Evolutionary conservation across 305 asterid genomes (phyloP).

Genomic region (Petunia hybrid): DNA sequence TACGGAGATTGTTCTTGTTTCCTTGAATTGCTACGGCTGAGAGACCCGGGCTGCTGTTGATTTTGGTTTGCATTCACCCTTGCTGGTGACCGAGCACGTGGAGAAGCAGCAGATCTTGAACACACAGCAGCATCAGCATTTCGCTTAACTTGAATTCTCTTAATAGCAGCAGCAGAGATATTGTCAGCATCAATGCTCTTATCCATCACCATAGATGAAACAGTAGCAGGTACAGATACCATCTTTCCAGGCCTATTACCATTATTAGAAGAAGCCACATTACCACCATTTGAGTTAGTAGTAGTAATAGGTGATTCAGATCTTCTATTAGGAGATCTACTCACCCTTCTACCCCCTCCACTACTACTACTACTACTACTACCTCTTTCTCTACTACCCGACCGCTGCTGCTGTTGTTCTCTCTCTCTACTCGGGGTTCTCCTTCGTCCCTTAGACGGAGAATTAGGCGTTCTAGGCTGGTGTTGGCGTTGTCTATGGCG

Average conservation of each 20-base stretch:
- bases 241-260: no score
- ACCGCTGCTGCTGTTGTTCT: slow-evolving; percentile 55
- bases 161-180: slow-evolving; percentile 45
- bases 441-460: no score
- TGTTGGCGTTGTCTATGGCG: slow-evolving; percentile 62
- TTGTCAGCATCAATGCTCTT: slow-evolving; percentile 48
- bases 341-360: slow-evolving; percentile 63
- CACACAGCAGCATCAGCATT: slow-evolving; percentile 49
- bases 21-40: no score
- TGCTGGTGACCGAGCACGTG: slow-evolving; percentile 81
- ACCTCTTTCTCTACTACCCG: no score
- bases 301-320: slow-evolving; percentile 66
- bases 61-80: slow-evolving; percentile 46
- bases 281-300: slow-evolving; percentile 31
- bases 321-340: no score
- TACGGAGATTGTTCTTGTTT: no score
- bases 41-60: slow-evolving; percentile 56
- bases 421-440: slow-evolving; percentile 76
- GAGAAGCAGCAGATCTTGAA: slow-evolving; percentile 65
- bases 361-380: slow-evolving; percentile 66
- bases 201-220: no score
- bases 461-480: no score
- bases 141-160: slow-evolving; percentile 79
- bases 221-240: no score
- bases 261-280: no score